phyloP scores from a whole-genome alignment of 192 early-diverging fungal genomes.

The Rhizophagus prolifer region DNA sequence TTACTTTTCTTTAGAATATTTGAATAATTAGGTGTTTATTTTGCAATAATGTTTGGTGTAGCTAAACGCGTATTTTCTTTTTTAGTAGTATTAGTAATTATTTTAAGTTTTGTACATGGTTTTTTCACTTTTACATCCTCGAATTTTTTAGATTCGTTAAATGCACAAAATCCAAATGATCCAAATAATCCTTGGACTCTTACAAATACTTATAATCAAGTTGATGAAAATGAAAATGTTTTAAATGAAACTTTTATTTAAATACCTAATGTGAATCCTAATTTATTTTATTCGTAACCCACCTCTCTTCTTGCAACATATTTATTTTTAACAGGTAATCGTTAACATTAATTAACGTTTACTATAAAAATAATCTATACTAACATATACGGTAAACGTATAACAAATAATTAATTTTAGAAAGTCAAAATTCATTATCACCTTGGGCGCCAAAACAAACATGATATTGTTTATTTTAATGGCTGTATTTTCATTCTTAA shows the following conservation, averaged over 20 bases:
- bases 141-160: neutral
- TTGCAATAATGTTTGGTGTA: conserved; percentile 13
- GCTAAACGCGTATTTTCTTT: conserved; percentile 16
- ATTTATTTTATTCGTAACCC: neutral
- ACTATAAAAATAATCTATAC: neutral
- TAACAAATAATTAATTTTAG: neutral
- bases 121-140: conserved; percentile 9
- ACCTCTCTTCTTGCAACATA: conserved; percentile 8
- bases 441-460: neutral
- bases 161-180: neutral
- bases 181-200: neutral
- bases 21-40: conserved; percentile 5
- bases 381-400: too few species aligned
- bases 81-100: neutral
- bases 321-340: conserved; percentile 2
- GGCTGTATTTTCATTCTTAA: conserved; percentile 8
- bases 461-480: neutral
- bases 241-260: neutral
- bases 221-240: neutral
- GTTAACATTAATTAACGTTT: neutral
- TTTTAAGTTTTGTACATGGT: conserved; percentile 3
- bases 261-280: neutral
- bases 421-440: neutral
- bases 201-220: neutral
- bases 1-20: conserved; percentile 5